phyloP scores from a whole-genome alignment of 495 filamentous ascomycete species.

The Saxophila tyrrhenica region DNA sequence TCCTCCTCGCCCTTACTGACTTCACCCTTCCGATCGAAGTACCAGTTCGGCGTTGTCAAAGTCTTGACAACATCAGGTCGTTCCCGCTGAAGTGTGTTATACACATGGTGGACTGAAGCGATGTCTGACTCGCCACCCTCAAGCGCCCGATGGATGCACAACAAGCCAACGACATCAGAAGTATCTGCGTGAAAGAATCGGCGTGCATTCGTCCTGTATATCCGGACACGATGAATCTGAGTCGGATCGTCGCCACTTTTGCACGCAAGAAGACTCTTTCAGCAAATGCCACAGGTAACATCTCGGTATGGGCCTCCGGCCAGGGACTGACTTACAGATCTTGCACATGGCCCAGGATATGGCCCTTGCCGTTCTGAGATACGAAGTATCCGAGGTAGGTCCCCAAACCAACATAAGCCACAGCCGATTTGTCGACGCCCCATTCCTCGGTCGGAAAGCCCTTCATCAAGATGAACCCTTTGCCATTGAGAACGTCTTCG shows the following conservation, averaged over 20 bases:
- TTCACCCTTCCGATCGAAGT: slow-evolving; percentile 89
- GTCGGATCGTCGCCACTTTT: slow-evolving; percentile 68
- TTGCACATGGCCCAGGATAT: slow-evolving; percentile 84
- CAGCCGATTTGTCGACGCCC: slow-evolving; percentile 65
- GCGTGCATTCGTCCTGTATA: slow-evolving; percentile 78
- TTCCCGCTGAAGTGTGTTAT: slow-evolving; percentile 63
- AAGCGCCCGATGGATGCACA: slow-evolving; percentile 65
- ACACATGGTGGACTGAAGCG: slow-evolving; percentile 66
- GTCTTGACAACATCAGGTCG: slow-evolving; percentile 68
- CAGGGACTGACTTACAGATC: too few species aligned
- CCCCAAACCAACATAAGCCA: slow-evolving; percentile 82
- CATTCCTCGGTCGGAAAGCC: slow-evolving; percentile 64
- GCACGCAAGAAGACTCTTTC: too few species aligned
- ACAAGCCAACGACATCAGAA: slow-evolving; percentile 69
- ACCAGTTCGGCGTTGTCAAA: slow-evolving; percentile 72
- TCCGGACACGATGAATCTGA: slow-evolving; percentile 72
- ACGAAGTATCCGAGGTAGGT: slow-evolving; percentile 78
- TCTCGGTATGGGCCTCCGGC: too few species aligned
- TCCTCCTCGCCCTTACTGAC: slow-evolving; percentile 59
- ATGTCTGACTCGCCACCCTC: slow-evolving; percentile 80
- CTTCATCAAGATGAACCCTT: slow-evolving; percentile 80
- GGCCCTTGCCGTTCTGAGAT: slow-evolving; percentile 72
- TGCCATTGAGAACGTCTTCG: slow-evolving; percentile 64
- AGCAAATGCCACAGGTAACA: too few species aligned
- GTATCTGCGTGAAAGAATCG: slow-evolving; percentile 79